Evolutionary conservation across 2,329 filamentous ascomycete species (phyloP), one percentile per base, ranked within the genome.

Genomic region (Aphanocladium album): DNA sequence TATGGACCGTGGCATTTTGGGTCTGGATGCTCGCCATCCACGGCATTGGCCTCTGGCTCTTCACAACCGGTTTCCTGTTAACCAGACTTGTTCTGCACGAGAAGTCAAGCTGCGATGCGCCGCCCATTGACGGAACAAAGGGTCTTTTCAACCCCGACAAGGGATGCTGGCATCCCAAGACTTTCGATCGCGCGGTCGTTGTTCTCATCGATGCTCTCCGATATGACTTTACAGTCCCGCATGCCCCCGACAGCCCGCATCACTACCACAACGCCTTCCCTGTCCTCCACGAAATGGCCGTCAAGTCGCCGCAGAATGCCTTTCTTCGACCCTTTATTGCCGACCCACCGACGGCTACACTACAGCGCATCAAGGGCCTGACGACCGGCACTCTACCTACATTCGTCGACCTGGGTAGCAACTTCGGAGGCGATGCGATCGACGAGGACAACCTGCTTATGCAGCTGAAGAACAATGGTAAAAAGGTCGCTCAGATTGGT

Each of bases 81-180:
- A 96, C 93, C 60, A 86, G 95, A 62, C 78, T 91, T 63, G 88
- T 93, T 56, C 81, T 95, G 61, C 87, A 91, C 64, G 84, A 91
- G 68, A 89, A 88, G 71, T 92, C 90, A 14, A 80, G 80, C 61
- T 95, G 90, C 73, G 77, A 79, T 12, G 74, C 79, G 46, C 86
- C 90, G 54, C 93, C 95, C 4, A 83, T 89, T 62, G 80, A 83
- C 37, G 76, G 71, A 60, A 67, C 64, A 9, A 64, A 68, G 57
- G 72, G 80, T 58, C 68, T 74, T 16, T 67, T 76, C 46, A 80
- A 76, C 17, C 73, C 78, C 2, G 76, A 84, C 23, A 79, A 82
- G 61, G 95, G 95, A 65, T 99, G 95, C 81, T 99, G 95, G 95
- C 92, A 98, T 72, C 91, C 92, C 37, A 96, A 91, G 77, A 90